Evolutionary conservation across 2,329 filamentous ascomycete species (phyloP).

Genomic region (Fusarium liriodendri): DNA sequence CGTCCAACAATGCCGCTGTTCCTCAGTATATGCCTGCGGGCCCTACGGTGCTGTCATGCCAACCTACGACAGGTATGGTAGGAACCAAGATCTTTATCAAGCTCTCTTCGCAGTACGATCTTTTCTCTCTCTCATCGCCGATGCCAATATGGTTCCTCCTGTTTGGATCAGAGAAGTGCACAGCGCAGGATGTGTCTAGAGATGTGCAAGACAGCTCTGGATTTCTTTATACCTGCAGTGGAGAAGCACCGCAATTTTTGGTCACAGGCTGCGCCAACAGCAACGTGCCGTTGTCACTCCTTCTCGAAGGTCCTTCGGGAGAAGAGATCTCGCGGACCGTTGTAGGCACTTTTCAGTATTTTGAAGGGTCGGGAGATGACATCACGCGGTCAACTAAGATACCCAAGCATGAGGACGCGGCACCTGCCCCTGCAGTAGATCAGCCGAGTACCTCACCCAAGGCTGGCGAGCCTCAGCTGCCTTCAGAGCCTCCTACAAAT

Average conservation of each 20-base stretch:
- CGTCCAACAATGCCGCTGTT: slow-evolving; percentile 70
- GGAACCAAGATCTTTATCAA: slow-evolving; percentile 80
- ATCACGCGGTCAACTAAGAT: slow-evolving; percentile 54
- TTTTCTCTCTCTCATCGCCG: slow-evolving; percentile 68
- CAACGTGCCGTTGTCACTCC: slow-evolving; percentile 66
- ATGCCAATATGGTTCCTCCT: slow-evolving; percentile 71
- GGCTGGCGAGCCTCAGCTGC: slow-evolving; percentile 52
- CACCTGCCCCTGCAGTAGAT: slow-evolving; percentile 52
- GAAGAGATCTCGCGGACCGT: slow-evolving; percentile 64
- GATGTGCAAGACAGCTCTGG: slow-evolving; percentile 66
- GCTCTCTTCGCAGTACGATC: slow-evolving; percentile 79
- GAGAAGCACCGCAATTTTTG: slow-evolving; percentile 73
- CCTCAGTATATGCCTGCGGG: slow-evolving; percentile 73
- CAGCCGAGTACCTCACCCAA: slow-evolving; percentile 56
- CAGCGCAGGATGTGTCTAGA: slow-evolving; percentile 70
- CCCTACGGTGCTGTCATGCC: slow-evolving; percentile 74
- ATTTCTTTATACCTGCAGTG: slow-evolving; percentile 78
- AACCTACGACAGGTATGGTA: slow-evolving; percentile 74
- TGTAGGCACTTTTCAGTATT: slow-evolving; percentile 61
- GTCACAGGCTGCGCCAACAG: slow-evolving; percentile 61
- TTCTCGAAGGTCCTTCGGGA: slow-evolving; percentile 63
- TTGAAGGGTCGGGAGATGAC: slow-evolving; percentile 61
- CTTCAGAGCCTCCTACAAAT: slow-evolving; percentile 56
- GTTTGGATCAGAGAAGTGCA: slow-evolving; percentile 82
- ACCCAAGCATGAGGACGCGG: slow-evolving; percentile 51